Base-by-base conservation (phyloP, 78 protist genomes). In the Emiliania huxleyi region DNA sequence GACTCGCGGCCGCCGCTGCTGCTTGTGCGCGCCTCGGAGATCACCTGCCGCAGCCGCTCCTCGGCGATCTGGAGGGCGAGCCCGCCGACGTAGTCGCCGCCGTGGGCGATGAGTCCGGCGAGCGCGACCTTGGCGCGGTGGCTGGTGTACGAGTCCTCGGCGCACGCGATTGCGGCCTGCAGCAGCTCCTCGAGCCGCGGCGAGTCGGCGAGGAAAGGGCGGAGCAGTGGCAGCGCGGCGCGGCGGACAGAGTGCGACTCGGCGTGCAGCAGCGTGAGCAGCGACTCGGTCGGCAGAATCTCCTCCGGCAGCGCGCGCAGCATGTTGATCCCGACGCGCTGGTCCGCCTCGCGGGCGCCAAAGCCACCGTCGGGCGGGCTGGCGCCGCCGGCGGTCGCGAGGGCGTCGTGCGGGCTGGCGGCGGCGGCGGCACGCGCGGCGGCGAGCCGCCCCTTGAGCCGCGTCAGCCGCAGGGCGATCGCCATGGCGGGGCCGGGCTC, bases 181-280 rank as follows among this genome's bases (percentile, higher is more conserved):
- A 69, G 3, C 11, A 69, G 75, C n/a, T 69, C 75, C 38, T 19
- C 37, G 75, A 69, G 18, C 37, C 11, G 12, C 18, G 75, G 75
- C 23, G 75, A 69, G 75, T 4, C 33, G 75, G 37, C 3, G 12
- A 69, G 75, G 37, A 4, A 12, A 2, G 75, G 75, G 75, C 75
- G 75, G 75, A 69, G 75, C n/a, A 69, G 75, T 15, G 75, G 75
- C 23, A 69, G 75, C n/a, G 75, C 75, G n/a, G 33, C 75, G 75
- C 33, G 37, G 38, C n/a, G 23, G 33, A 69, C 75, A 15, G 18
- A 19, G 33, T 69, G 75, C 23, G 75, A 69, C 23, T 4, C 12
- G 75, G 8, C 37, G 23, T 26, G 23, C 33, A 69, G 75, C 33
- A 69, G 75, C 75, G 18, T 12, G 38, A 69, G 75, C 37, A 69